These are phyloP conservation scores for Blastobotrys attinorum DNA, from an alignment of 805 yeast genomes.

Conservation along the genomic window DNA sequence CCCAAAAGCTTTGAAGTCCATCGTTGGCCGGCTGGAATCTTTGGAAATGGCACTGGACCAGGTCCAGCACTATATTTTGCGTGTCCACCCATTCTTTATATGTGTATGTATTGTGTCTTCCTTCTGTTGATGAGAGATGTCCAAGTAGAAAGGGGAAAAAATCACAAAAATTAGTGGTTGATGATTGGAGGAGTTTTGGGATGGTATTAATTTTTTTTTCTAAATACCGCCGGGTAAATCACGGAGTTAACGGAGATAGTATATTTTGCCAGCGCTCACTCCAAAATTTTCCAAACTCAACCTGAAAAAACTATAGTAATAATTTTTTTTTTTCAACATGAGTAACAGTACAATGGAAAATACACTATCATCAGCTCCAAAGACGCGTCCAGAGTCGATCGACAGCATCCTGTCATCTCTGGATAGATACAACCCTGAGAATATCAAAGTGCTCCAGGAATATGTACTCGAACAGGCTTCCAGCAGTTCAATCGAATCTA, in stretches of 20 bases:
- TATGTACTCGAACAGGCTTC: slow-evolving; percentile 35
- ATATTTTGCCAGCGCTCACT: neutral
- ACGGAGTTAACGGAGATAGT: neutral
- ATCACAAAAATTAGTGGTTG: neutral
- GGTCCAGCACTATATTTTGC: slow-evolving; percentile 28
- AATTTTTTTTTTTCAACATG: neutral
- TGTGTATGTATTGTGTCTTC: too few relatives aligned
- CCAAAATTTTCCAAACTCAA: too few relatives aligned
- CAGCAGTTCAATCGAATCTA: slow-evolving; percentile 28
- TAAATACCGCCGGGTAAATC: neutral
- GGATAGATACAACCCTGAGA: slow-evolving; percentile 38
- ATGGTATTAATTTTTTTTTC: neutral
- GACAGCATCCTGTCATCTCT: slow-evolving; percentile 35
- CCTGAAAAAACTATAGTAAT: too few relatives aligned
- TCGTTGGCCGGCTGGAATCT: slow-evolving; percentile 49
- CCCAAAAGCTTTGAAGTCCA: slow-evolving; percentile 63
- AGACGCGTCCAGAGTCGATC: slow-evolving; percentile 35
- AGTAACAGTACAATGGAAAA: slow-evolving; percentile 22
- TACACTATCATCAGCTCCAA: slow-evolving; percentile 30
- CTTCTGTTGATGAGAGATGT: too few relatives aligned
- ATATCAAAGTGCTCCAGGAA: slow-evolving; percentile 37
- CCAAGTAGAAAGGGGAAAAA: too few relatives aligned
- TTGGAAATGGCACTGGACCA: slow-evolving; percentile 63
- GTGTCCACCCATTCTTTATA: slow-evolving; percentile 17
- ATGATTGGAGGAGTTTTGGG: neutral